A percentile compares a stretch with the other conserved stretches of the same genome.
Evolutionary conservation across 225 moss, liverwort and hornwort genomes (phyloP).

Genomic region (Marchantia paleacea): DNA sequence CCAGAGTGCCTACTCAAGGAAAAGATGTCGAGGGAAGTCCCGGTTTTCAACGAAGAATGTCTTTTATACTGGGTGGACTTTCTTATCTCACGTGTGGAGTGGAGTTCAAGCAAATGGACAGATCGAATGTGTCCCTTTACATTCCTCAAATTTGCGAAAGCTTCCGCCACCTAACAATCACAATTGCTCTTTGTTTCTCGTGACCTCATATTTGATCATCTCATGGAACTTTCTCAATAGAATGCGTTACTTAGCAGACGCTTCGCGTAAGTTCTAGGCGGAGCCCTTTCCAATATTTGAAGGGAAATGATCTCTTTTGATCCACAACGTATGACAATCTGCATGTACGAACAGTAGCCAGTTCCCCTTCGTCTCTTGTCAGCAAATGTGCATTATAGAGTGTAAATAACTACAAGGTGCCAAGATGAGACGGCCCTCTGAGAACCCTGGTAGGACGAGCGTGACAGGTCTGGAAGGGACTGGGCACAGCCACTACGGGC

Average conservation of each 20-base stretch:
- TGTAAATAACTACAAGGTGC: background rate
- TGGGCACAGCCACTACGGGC: background rate
- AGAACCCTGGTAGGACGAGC: background rate
- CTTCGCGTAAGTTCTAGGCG: background rate
- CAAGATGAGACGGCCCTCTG: too few species aligned
- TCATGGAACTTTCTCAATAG: background rate
- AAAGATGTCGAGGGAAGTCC: too few species aligned
- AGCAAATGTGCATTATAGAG: background rate
- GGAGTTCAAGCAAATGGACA: too few species aligned
- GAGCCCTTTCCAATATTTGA: too few species aligned
- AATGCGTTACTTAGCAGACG: background rate
- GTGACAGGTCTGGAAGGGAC: too few species aligned
- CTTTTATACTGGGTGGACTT: too few species aligned
- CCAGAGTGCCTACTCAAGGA: too few species aligned
- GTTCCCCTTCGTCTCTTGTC: background rate
- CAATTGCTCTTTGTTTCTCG: background rate
- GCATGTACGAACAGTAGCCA: background rate
- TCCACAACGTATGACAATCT: background rate
- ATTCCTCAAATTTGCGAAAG: background rate
- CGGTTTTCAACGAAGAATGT: too few species aligned
- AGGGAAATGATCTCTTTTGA: too few species aligned
- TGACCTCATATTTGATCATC: background rate
- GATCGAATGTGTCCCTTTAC: too few species aligned
- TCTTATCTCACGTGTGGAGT: too few species aligned
- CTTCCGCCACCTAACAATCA: background rate